Conservation (phyloP, 164 flowering plant genomes). For the Cinnamomum micranthum region DNA sequence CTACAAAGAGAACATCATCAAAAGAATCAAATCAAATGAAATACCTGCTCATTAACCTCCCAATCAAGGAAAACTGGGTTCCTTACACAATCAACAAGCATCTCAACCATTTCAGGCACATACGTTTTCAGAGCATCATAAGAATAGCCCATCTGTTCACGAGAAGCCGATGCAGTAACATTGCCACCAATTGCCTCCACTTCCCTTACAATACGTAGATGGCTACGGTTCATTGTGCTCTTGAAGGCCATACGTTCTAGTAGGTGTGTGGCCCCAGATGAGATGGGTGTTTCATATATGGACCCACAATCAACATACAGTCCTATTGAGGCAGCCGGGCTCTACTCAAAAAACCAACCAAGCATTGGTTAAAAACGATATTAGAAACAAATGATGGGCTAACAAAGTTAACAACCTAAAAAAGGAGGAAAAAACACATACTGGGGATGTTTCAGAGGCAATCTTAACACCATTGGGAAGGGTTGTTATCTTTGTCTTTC, state of each 20-base stretch:
- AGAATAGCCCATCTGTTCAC: slow-evolving; percentile 88
- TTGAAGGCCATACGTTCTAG: slow-evolving; percentile 92
- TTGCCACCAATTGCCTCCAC: slow-evolving; percentile 92
- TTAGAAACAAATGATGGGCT: too few relatives aligned
- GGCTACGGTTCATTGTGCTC: slow-evolving; percentile 72
- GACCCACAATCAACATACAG: slow-evolving; percentile 83
- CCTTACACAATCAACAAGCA: slow-evolving; percentile 80
- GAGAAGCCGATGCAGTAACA: slow-evolving; percentile 65
- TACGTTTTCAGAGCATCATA: slow-evolving; percentile 83
- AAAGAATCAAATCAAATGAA: not conserved
- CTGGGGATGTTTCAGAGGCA: slow-evolving; percentile 82
- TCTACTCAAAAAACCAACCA: slow-evolving; percentile 33
- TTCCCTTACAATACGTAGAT: slow-evolving; percentile 78
- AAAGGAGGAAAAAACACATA: slow-evolving; percentile 19
- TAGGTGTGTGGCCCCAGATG: slow-evolving; percentile 69
- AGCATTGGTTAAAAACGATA: not conserved
- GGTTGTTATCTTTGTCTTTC: slow-evolving; percentile 71
- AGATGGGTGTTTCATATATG: slow-evolving; percentile 57
- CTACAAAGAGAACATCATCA: not conserved
- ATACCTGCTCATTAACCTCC: slow-evolving; percentile 92
- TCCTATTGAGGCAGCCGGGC: slow-evolving; percentile 77
- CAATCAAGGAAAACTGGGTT: slow-evolving; percentile 88
- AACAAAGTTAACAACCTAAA: not conserved
- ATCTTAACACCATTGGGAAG: slow-evolving; percentile 78
- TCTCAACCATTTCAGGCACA: slow-evolving; percentile 83